Conservation (phyloP, 495 filamentous ascomycete species). For the Neurospora discreta region DNA sequence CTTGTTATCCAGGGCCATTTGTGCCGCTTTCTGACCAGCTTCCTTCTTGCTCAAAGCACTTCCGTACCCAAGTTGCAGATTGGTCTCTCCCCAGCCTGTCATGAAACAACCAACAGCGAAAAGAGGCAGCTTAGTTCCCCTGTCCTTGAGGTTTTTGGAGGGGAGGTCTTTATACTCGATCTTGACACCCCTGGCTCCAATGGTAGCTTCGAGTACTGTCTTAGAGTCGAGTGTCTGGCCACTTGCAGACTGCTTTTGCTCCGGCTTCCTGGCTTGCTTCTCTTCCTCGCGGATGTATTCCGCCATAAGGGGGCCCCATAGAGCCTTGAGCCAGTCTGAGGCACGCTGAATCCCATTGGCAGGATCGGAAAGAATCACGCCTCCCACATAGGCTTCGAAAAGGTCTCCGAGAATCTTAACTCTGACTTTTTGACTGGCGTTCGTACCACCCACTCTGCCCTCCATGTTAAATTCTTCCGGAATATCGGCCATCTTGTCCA, state of each 20-base stretch:
- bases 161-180: conserved; percentile 54
- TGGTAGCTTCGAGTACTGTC: conserved; percentile 41
- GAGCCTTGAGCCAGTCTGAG: conserved; percentile 53
- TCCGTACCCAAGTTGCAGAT: conserved; percentile 54
- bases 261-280: conserved; percentile 15
- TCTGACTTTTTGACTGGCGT: conserved; percentile 37
- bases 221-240: conserved; percentile 15
- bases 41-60: conserved; percentile 59
- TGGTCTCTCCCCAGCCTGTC: conserved; percentile 59
- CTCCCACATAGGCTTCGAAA: conserved; percentile 82
- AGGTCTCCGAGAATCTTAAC: conserved; percentile 69
- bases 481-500: conserved; percentile 48
- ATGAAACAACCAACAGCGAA: conserved; percentile 60
- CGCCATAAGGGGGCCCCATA: conserved; percentile 48
- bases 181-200: conserved; percentile 49
- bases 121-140: conserved; percentile 46
- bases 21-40: conserved; percentile 62
- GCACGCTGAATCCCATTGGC: conserved; percentile 45
- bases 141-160: conserved; percentile 41
- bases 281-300: conserved; percentile 32
- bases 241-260: conserved; percentile 15
- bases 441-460: conserved; percentile 20
- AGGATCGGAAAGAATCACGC: conserved; percentile 54
- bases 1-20: conserved; percentile 49
- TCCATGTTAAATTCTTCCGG: conserved; percentile 31